These are phyloP conservation scores for Exophiala lecanii-corni DNA, from an alignment of 2,329 filamentous ascomycete species.

Conservation along the genomic window DNA sequence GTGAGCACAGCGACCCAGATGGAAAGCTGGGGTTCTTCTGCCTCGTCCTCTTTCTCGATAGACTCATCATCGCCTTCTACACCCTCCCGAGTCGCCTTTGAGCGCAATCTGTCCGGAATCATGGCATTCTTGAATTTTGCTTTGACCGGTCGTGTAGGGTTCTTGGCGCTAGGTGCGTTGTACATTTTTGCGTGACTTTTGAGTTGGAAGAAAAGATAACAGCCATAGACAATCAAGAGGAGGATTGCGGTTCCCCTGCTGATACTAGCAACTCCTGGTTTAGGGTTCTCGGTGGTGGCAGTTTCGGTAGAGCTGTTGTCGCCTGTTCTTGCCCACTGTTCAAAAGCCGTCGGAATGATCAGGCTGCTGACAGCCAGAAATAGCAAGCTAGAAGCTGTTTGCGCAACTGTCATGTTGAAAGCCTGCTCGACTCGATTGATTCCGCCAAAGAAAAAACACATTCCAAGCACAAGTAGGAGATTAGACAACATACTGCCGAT, in stretches of 20 bases:
- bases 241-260: slow-evolving; percentile 60
- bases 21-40: slow-evolving; percentile 69
- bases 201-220: slow-evolving; percentile 86
- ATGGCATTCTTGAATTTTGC: slow-evolving; percentile 22
- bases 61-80: slow-evolving; percentile 23
- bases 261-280: slow-evolving; percentile 20
- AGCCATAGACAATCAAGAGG: slow-evolving; percentile 74
- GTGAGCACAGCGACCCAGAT: slow-evolving; percentile 68
- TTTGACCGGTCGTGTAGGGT: slow-evolving; percentile 49
- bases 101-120: slow-evolving; percentile 27
- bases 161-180: slow-evolving; percentile 73
- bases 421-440: slow-evolving; percentile 73
- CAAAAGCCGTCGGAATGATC: slow-evolving; percentile 87
- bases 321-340: slow-evolving; percentile 47
- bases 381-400: slow-evolving; percentile 78
- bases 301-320: slow-evolving; percentile 7
- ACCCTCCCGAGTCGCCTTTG: background rate
- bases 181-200: slow-evolving; percentile 79
- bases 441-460: slow-evolving; percentile 87
- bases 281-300: slow-evolving; percentile 18
- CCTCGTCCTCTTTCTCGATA: slow-evolving; percentile 62
- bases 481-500: slow-evolving; percentile 92
- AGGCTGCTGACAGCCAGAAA: slow-evolving; percentile 73
- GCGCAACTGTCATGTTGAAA: slow-evolving; percentile 89
- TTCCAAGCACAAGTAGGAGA: slow-evolving; percentile 79